phyloP scores from a whole-genome alignment of 2,329 filamentous ascomycete species.

The Trichoderma semiorbis region DNA sequence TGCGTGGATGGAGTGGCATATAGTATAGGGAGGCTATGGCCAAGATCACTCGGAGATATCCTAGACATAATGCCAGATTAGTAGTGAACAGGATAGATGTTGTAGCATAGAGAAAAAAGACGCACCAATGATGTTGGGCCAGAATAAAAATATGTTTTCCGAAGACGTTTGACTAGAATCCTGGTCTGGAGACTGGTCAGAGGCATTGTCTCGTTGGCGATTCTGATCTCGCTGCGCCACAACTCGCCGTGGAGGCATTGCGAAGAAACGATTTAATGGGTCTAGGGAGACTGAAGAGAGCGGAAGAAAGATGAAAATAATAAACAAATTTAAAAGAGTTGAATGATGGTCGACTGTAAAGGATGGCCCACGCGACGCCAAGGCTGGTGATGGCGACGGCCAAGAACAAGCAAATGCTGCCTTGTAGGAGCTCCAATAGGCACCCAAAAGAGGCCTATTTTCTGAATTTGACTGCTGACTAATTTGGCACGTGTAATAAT shows the following conservation, averaged over 20 bases:
- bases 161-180: not conserved
- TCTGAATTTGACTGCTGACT: not conserved
- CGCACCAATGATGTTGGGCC: conserved; percentile 73
- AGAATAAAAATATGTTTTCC: conserved; percentile 78
- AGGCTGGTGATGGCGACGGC: not conserved
- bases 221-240: not conserved
- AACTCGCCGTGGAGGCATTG: not conserved
- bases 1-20: conserved; percentile 94
- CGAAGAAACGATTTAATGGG: not conserved
- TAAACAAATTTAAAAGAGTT: not conserved
- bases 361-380: not conserved
- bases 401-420: not conserved
- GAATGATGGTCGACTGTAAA: not conserved
- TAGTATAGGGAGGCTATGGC: conserved; percentile 91
- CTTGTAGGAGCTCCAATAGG: not conserved
- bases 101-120: not conserved
- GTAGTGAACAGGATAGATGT: not conserved
- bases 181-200: not conserved
- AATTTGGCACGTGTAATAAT: not conserved
- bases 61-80: conserved; percentile 38
- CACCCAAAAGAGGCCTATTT: not conserved
- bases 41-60: conserved; percentile 71
- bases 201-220: not conserved
- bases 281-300: not conserved
- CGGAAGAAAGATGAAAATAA: not conserved